Evolutionary conservation across 345 rosid genomes (phyloP).

Genomic region (Camelina sativa): DNA sequence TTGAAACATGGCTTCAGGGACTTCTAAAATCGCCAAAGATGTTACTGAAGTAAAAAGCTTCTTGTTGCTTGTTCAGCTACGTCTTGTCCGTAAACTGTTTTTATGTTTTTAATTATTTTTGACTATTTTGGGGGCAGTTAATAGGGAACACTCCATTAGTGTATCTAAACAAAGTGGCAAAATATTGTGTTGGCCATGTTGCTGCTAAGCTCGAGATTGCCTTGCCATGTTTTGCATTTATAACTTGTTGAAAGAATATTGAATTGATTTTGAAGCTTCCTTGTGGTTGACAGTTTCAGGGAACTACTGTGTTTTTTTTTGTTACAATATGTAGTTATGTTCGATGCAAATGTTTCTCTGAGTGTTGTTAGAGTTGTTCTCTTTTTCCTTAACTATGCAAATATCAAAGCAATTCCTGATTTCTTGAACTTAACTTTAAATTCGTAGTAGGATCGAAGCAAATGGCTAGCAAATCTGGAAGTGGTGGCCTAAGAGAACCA

Average conservation of each 20-base stretch:
- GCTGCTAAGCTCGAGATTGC: constrained; percentile 79
- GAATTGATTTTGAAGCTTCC: not conserved
- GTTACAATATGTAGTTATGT: not conserved
- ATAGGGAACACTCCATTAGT: constrained; percentile 89
- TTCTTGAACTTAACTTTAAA: not conserved
- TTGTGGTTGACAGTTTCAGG: not conserved
- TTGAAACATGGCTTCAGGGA: constrained; percentile 52
- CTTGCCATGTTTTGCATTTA: not conserved
- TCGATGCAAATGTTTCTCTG: not conserved
- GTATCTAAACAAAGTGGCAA: constrained; percentile 68
- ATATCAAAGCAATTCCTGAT: not conserved
- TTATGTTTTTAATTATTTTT: not conserved
- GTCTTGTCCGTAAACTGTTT: too few species aligned
- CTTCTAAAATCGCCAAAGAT: constrained; percentile 62
- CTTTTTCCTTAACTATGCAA: not conserved
- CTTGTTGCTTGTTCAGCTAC: too few species aligned
- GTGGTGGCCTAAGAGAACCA: constrained; percentile 53
- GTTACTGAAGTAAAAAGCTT: constrained; percentile 58
- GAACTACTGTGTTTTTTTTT: too few species aligned
- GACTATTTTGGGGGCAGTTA: constrained; percentile 48
- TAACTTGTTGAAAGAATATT: not conserved
- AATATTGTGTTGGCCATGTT: constrained; percentile 75
- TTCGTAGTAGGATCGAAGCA: constrained; percentile 37
- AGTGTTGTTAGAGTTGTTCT: not conserved
- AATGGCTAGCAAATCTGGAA: constrained; percentile 65